phyloP scores from a whole-genome alignment of 805 yeast genomes.

The Pichia nakasei region DNA sequence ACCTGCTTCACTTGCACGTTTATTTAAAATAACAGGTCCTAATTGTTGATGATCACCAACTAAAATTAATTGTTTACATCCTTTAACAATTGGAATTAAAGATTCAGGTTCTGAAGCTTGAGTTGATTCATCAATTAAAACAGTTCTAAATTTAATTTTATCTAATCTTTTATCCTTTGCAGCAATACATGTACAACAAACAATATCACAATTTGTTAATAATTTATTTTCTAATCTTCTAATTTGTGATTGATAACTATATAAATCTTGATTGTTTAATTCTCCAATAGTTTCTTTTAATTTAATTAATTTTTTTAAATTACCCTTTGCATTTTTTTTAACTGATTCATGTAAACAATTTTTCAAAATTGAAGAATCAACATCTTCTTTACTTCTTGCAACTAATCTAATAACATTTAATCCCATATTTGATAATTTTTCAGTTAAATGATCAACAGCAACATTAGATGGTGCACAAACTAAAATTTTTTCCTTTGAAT shows the following conservation, averaged over 20 bases:
- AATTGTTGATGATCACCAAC: slow-evolving; percentile 94
- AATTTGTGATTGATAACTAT: slow-evolving; percentile 32
- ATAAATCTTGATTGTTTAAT: slow-evolving; percentile 46
- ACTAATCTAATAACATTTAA: slow-evolving; percentile 68
- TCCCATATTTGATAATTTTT: slow-evolving; percentile 60
- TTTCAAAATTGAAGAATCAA: slow-evolving; percentile 53
- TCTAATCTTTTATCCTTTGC: slow-evolving; percentile 70
- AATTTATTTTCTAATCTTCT: slow-evolving; percentile 41
- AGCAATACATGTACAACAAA: slow-evolving; percentile 88
- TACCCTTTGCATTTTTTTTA: slow-evolving; percentile 39
- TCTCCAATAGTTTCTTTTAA: slow-evolving; percentile 64
- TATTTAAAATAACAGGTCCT: slow-evolving; percentile 83
- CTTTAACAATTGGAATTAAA: slow-evolving; percentile 79
- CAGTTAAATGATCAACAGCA: slow-evolving; percentile 86
- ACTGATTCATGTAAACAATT: slow-evolving; percentile 51
- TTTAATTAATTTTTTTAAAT: slow-evolving; percentile 47
- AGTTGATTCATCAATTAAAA: slow-evolving; percentile 85
- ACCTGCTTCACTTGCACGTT: slow-evolving; percentile 80
- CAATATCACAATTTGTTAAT: slow-evolving; percentile 57
- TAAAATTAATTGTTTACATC: slow-evolving; percentile 79
- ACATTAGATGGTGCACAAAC: slow-evolving; percentile 96
- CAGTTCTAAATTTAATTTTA: slow-evolving; percentile 56
- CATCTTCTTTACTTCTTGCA: slow-evolving; percentile 75
- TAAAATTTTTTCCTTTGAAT: slow-evolving; percentile 49
- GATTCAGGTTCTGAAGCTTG: slow-evolving; percentile 93